These are phyloP conservation scores for Lactarius hengduanensis DNA, from an alignment of 768 basidiomycete genomes.

Conservation along the genomic window DNA sequence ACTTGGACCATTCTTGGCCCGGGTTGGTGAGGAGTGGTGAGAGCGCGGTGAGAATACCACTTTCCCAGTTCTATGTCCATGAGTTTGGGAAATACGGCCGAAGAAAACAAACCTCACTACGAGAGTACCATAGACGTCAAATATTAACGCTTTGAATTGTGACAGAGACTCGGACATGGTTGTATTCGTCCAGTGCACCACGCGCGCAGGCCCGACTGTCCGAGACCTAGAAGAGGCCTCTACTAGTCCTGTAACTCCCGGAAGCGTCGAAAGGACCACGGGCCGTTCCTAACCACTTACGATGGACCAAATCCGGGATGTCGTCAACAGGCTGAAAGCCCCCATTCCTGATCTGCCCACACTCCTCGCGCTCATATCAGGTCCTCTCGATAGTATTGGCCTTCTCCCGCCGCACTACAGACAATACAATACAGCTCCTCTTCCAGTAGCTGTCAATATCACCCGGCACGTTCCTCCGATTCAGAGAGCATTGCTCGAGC, in stretches of 20 bases:
- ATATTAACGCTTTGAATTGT: constrained; percentile 51
- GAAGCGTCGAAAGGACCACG: too few species aligned
- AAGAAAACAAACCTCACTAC: constrained; percentile 37
- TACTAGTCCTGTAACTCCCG: too few species aligned
- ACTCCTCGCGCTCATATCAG: constrained; percentile 54
- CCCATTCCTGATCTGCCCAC: constrained; percentile 47
- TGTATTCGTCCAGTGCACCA: background rate
- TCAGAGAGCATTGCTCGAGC: constrained; percentile 63
- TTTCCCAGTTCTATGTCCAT: constrained; percentile 60
- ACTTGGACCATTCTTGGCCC: constrained; percentile 48
- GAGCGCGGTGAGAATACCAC: constrained; percentile 56
- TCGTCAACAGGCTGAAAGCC: constrained; percentile 33
- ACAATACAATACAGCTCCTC: constrained; percentile 42
- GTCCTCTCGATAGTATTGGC: constrained; percentile 55
- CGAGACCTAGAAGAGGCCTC: too few species aligned
- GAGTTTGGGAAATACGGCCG: background rate
- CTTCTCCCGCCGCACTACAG: constrained; percentile 61
- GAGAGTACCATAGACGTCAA: constrained; percentile 79
- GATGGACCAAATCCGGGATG: constrained; percentile 32
- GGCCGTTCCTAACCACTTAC: too few species aligned
- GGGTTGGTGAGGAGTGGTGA: constrained; percentile 45
- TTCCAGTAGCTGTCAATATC: constrained; percentile 37
- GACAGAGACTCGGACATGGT: constrained; percentile 28
- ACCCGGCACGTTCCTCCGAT: constrained; percentile 47
- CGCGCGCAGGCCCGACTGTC: too few species aligned